Conservation (phyloP, 2,329 filamentous ascomycete species). For the Xylariaceae sp. region DNA sequence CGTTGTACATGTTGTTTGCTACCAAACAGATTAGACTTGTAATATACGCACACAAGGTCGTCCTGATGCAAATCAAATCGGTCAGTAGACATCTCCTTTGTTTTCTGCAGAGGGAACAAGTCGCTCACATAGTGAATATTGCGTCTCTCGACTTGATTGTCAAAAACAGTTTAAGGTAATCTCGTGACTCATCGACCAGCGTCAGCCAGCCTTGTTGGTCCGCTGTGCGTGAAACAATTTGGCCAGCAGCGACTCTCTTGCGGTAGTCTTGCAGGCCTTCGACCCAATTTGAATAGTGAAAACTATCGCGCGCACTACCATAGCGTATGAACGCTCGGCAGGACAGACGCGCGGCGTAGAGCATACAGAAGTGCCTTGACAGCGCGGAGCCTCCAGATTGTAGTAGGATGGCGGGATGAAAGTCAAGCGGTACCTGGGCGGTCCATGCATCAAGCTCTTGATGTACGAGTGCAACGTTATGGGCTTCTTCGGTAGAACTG, state of each 20-base stretch:
- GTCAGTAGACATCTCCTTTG: not conserved
- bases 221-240: constrained; percentile 1
- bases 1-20: constrained; percentile 23
- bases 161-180: constrained; percentile 45
- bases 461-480: constrained; percentile 26
- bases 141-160: constrained; percentile 21
- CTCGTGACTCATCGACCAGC: constrained; percentile 44
- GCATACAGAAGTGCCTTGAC: constrained; percentile 27
- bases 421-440: constrained; percentile 11
- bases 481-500: constrained; percentile 35
- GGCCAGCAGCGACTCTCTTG: constrained; percentile 35
- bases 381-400: constrained; percentile 7
- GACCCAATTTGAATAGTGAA: constrained; percentile 31
- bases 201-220: constrained; percentile 42
- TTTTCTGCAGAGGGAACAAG: not conserved
- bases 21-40: constrained; percentile 25
- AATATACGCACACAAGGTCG: constrained; percentile 27
- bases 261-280: constrained; percentile 21
- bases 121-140: constrained; percentile 22
- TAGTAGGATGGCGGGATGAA: constrained; percentile 6
- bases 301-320: constrained; percentile 24
- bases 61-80: constrained; percentile 1
- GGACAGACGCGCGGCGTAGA: constrained; percentile 25
- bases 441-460: constrained; percentile 24
- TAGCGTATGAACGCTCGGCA: constrained; percentile 24